Evolutionary conservation across 345 rosid species (phyloP).

Genomic region (Pelargonium nanum): DNA sequence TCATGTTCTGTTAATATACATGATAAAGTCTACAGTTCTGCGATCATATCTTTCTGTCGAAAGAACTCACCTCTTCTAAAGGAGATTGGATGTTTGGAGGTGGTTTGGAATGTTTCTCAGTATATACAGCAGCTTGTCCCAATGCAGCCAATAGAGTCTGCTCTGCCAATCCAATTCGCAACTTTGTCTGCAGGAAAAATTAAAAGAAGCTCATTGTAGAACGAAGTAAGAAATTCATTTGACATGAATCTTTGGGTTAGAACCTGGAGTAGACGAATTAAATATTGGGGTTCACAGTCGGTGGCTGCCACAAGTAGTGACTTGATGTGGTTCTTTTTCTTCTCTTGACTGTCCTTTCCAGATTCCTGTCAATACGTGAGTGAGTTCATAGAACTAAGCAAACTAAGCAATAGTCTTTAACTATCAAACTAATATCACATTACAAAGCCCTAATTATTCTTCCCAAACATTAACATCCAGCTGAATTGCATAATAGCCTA

Average conservation of each 20-base stretch:
- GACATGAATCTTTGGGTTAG: conserved; percentile 11
- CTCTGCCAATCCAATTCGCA: conserved; percentile 73
- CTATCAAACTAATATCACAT: not conserved
- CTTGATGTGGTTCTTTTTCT: conserved; percentile 84
- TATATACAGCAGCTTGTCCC: conserved; percentile 81
- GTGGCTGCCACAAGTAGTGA: conserved; percentile 91
- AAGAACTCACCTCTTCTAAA: conserved; percentile 60
- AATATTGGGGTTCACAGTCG: conserved; percentile 88
- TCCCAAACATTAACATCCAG: not conserved
- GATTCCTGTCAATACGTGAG: conserved; percentile 39
- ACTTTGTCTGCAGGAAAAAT: conserved; percentile 41
- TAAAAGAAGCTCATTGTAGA: conserved; percentile 7
- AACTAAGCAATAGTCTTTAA: conserved; percentile 1
- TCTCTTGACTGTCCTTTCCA: conserved; percentile 92
- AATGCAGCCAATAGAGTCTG: conserved; percentile 86
- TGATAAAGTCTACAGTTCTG: no score
- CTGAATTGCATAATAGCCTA: not conserved
- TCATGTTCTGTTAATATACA: not conserved
- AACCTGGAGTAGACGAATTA: conserved; percentile 94
- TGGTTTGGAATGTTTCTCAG: conserved; percentile 61
- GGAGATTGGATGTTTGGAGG: conserved; percentile 58
- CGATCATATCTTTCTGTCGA: not conserved
- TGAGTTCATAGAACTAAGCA: conserved; percentile 1
- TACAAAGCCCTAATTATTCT: not conserved
- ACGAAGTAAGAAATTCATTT: not conserved